Evolutionary conservation across 148 eudicot genomes (phyloP).

Genomic region (Tetragonia tetragonoides): DNA sequence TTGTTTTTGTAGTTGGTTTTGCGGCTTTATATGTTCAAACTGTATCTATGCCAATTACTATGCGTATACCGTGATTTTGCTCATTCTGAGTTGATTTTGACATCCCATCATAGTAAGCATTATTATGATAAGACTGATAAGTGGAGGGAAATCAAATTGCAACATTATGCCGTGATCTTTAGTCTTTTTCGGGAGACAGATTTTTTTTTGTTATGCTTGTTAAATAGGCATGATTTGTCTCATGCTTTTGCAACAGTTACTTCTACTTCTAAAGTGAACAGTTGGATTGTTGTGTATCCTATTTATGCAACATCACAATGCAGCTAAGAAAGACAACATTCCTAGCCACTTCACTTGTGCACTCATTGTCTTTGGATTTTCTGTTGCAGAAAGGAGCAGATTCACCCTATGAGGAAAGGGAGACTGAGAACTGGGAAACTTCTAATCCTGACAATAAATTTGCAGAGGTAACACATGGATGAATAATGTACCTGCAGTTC

Average conservation of each 20-base stretch:
- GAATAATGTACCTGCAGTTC: background rate
- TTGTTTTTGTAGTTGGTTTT: background rate
- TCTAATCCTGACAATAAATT: conserved; percentile 8
- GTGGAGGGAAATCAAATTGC: background rate
- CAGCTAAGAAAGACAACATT: background rate
- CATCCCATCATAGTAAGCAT: background rate
- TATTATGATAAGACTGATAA: background rate
- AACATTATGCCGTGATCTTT: background rate
- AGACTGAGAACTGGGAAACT: conserved; percentile 10
- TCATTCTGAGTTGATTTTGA: background rate
- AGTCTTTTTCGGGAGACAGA: background rate
- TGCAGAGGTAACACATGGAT: conserved; percentile 19
- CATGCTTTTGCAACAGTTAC: background rate
- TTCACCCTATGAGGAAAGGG: conserved; percentile 9
- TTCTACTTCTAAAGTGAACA: background rate
- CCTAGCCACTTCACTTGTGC: background rate
- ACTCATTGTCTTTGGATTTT: background rate
- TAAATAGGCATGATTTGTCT: background rate
- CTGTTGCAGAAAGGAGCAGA: conserved; percentile 23
- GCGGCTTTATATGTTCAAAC: background rate
- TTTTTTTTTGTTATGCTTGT: background rate
- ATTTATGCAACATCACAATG: background rate
- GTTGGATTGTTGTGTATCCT: background rate
- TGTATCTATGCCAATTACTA: background rate
- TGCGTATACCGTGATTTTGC: background rate